Evolutionary conservation across 176 grass and related monocot genomes (phyloP), one percentile per base, ranked within the genome.

Genomic region (Puya raimondii): DNA sequence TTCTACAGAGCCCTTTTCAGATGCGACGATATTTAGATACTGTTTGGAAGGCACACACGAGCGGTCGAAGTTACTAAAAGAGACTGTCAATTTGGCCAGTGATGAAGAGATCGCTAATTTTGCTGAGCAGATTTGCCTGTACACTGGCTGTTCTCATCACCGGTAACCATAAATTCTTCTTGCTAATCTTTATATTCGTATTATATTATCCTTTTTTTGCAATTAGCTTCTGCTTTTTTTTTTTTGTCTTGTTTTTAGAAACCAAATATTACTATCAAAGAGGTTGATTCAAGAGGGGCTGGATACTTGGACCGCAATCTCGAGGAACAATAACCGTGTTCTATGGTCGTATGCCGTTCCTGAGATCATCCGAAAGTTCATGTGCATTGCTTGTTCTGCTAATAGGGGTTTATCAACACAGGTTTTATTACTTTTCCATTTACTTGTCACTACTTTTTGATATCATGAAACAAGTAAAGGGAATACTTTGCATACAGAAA

Each of bases 91-190:
- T 79, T 87, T 68, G 52, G 67, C 77, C 25, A 85, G 77, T 52
- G 70, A 93, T 71, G 86, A 93, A 22, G 82, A 90, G 66, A 83
- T 92, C 53, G 33, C 50, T 59, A 86, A 83, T 77, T 84, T 90
- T 77, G 84, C 89, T 76, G 83, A 90, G 68, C 76, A 77, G 56
- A 78, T 92, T 51, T 84, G 80, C 17, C 70, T 97, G 50, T 92
- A 92, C 73, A 90, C 81, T 84, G 94, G 94, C 70, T 97, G 94
- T 71, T 86, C 82, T 78, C 89, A 97, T 79, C 89, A 97, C 80
- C 73, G 89, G 94, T 93, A 83, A 70, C 42, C 17, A 18, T 23
- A 61, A 20, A 61, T 16, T 18, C 21, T 10, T 20, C 17, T 18
- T 22, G 21, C 52, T 56, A n/a, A 18, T 16, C 21, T 61, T 61